Evolutionary conservation across 139 green algal species (phyloP), one percentile per base, ranked within the genome.

Genomic region (Auxenochlorella protothecoides): DNA sequence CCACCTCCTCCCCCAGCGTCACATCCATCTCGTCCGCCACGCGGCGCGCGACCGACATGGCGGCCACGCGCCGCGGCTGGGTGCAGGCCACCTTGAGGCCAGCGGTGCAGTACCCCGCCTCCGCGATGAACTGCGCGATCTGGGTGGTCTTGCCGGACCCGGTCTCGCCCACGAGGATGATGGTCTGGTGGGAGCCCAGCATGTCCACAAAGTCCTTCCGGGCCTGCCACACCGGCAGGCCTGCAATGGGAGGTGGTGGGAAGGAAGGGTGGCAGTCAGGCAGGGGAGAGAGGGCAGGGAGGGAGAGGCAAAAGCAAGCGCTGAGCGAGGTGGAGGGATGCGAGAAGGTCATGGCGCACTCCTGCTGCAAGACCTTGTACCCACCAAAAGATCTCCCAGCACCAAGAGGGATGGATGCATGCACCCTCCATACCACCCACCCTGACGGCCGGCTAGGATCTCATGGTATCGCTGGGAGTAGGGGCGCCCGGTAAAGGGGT

Each of bases 111-210:
- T 95, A 96, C 5, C 94, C 92, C 6, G 88, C 86, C 70, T 98
- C 92, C 0, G 85, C 81, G 53, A 96, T 88, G 71, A 99, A 97
- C 85, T 99, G 93, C n/a, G 90, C 85, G 51, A 99, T 97, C 86
- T 99, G 95, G n/a, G 95, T 99, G 7, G 95, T 99, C 82, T 99
- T 99, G 57, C 95, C 95, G 15, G 69, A 88, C 13, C 95, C 95
- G 3, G 95, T 99, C 80, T 99, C 95, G 65, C 95, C 95, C 3
- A 99, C 95, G 53, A 99, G 81, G 65, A 99, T 94, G 53, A 94
- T 92, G n/a, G 90, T 99, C 84, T 99, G 95, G 74, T 95, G 82
- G 15, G 83, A 74, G 62, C 90, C 80, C 8, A 99, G 77, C 89
- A 97, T 97, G 0, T 91, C 81, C 10, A 93, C 71, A 63, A 99